phyloP scores from a whole-genome alignment of 768 basidiomycete genomes.

The Cystofilobasidium capitatum region DNA sequence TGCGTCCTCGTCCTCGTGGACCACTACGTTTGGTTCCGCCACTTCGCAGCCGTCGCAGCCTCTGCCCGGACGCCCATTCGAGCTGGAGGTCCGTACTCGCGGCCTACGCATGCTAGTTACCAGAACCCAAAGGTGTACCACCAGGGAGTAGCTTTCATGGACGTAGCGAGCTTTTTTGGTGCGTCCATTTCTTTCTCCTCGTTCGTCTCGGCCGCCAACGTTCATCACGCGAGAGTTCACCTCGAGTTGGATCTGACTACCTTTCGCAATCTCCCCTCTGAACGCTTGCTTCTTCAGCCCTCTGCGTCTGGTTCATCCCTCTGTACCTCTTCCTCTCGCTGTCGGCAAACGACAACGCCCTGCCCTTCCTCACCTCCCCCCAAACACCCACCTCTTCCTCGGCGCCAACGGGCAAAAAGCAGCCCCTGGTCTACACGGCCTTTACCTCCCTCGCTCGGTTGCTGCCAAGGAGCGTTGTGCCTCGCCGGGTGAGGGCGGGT shows the following conservation, averaged over 20 bases:
- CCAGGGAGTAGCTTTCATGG: slow-evolving; percentile 38
- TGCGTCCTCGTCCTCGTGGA: slow-evolving; percentile 75
- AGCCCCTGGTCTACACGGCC: not conserved
- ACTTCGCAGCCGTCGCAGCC: slow-evolving; percentile 55
- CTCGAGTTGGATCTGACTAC: too few species aligned
- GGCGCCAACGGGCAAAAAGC: not conserved
- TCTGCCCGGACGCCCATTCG: slow-evolving; percentile 28
- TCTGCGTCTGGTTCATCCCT: slow-evolving; percentile 53
- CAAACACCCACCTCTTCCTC: not conserved
- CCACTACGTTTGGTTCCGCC: slow-evolving; percentile 95
- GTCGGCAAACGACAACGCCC: slow-evolving; percentile 91
- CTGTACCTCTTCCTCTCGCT: slow-evolving; percentile 90
- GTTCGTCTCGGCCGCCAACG: not conserved
- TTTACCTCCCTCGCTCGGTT: not conserved
- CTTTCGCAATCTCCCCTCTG: too few species aligned
- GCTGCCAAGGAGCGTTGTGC: not conserved
- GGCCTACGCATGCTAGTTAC: slow-evolving; percentile 21
- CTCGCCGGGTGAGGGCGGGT: not conserved
- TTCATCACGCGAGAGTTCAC: not conserved
- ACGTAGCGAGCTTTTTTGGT: slow-evolving; percentile 47
- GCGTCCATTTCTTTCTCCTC: not conserved
- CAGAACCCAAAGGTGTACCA: not conserved
- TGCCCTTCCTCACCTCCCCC: slow-evolving; percentile 49
- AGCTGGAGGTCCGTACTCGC: slow-evolving; percentile 23
- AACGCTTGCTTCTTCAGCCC: slow-evolving; percentile 26